Conservation (phyloP, 192 early-diverging fungal genomes). For the Rhizophagus prolifer region DNA sequence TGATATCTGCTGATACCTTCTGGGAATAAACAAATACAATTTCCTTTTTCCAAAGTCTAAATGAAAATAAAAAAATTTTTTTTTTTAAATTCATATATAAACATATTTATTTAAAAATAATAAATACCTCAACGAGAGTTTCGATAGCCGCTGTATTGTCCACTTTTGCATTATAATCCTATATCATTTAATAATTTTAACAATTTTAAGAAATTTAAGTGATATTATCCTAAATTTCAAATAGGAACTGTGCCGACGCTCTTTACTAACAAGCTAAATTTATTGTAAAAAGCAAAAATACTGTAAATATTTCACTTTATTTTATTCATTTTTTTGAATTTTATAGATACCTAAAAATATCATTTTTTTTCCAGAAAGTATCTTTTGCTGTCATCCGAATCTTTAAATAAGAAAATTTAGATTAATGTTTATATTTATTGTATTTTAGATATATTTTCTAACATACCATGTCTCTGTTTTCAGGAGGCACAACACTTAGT, state of each 20-base stretch:
- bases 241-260: slow-evolving; percentile 41
- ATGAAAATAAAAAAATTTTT: background rate
- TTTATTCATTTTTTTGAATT: too few species aligned
- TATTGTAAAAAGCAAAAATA: too few species aligned
- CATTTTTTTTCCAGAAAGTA: slow-evolving; percentile 42
- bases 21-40: slow-evolving; percentile 39
- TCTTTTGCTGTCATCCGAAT: slow-evolving; percentile 44
- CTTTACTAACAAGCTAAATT: slow-evolving; percentile 38
- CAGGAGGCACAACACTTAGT: slow-evolving; percentile 35
- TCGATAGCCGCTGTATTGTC: background rate
- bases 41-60: background rate
- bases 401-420: background rate
- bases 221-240: slow-evolving; percentile 30
- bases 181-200: slow-evolving; percentile 26
- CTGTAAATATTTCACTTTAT: too few species aligned
- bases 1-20: slow-evolving; percentile 42
- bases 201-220: slow-evolving; percentile 12
- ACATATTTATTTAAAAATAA: background rate
- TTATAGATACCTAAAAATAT: slow-evolving; percentile 37
- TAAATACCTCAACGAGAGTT: slow-evolving; percentile 8
- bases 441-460: background rate
- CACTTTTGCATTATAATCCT: slow-evolving; percentile 18
- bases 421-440: background rate
- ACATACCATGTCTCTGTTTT: slow-evolving; percentile 34
- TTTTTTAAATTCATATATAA: background rate